phyloP scores from a whole-genome alignment of 805 yeast genomes.

The Lipomyces oligophaga region DNA sequence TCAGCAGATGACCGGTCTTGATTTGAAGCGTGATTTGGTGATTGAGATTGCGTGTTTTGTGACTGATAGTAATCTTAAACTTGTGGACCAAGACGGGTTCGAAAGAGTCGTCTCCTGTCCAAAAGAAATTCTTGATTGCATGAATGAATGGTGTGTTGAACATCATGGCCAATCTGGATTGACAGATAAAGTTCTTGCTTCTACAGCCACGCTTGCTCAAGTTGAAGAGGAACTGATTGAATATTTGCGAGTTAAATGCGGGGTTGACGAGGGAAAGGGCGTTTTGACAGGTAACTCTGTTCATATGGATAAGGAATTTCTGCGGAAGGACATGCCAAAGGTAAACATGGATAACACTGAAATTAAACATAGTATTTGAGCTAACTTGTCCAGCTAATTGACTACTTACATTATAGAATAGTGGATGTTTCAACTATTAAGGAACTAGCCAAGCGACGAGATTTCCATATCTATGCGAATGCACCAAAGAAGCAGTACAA shows the following conservation, averaged over 20 bases:
- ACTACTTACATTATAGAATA: slow-evolving; percentile 65
- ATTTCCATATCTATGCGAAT: slow-evolving; percentile 53
- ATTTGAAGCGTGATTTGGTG: slow-evolving; percentile 73
- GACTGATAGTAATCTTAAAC: slow-evolving; percentile 75
- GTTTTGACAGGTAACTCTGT: slow-evolving; percentile 87
- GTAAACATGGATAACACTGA: slow-evolving; percentile 47
- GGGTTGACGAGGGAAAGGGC: slow-evolving; percentile 54
- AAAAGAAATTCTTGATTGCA: slow-evolving; percentile 54
- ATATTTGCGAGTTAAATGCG: slow-evolving; percentile 51
- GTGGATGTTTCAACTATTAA: slow-evolving; percentile 85
- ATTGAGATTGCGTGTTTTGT: slow-evolving; percentile 88
- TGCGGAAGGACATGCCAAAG: slow-evolving; percentile 77
- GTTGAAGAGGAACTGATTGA: slow-evolving; percentile 64
- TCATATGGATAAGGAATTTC: slow-evolving; percentile 84
- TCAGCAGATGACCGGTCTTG: slow-evolving; percentile 85
- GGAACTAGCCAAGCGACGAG: slow-evolving; percentile 78
- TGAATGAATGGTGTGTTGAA: slow-evolving; percentile 84
- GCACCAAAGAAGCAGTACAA: slow-evolving; percentile 62
- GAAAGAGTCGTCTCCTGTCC: slow-evolving; percentile 78
- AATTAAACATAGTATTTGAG: not conserved
- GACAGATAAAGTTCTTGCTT: slow-evolving; percentile 60
- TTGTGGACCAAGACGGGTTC: slow-evolving; percentile 67
- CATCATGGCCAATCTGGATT: slow-evolving; percentile 79
- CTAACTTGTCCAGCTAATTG: slow-evolving; percentile 42
- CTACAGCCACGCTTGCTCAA: slow-evolving; percentile 49